These are phyloP conservation scores for Backusella macrospora DNA, from an alignment of 192 early-diverging fungal species.

Conservation along the genomic window DNA sequence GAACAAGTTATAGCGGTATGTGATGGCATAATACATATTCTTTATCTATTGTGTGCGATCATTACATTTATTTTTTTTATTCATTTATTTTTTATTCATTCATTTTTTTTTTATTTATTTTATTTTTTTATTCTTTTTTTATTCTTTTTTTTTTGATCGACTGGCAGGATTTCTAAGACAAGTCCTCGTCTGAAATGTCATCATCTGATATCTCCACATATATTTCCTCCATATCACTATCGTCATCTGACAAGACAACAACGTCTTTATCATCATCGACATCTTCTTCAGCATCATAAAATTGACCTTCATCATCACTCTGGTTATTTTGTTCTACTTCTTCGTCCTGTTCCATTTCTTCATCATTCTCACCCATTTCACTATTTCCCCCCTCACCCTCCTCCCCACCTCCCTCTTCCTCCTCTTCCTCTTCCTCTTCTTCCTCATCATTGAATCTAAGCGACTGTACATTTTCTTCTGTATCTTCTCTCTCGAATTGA, in stretches of 20 bases:
- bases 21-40: too few species aligned
- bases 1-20: too few species aligned
- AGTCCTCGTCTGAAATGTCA: constrained; percentile 9
- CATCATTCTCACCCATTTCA: constrained; percentile 22
- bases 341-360: constrained; percentile 23
- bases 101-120: neutral
- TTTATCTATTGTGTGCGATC: too few species aligned
- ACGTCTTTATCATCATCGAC: constrained; percentile 27
- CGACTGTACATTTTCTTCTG: constrained; percentile 30
- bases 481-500: constrained; percentile 31
- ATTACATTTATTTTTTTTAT: neutral
- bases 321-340: neutral
- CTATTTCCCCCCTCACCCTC: neutral
- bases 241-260: constrained; percentile 21
- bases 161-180: neutral
- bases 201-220: constrained; percentile 11
- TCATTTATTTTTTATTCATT: too few species aligned
- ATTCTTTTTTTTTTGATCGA: neutral
- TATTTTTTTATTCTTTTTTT: neutral
- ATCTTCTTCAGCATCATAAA: constrained; percentile 19
- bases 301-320: constrained; percentile 10
- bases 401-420: neutral
- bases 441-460: constrained; percentile 40
- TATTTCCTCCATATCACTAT: constrained; percentile 15
- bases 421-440: constrained; percentile 43